Evolutionary conservation across 805 yeast species (phyloP).

Genomic region (Ogataea saltuana): DNA sequence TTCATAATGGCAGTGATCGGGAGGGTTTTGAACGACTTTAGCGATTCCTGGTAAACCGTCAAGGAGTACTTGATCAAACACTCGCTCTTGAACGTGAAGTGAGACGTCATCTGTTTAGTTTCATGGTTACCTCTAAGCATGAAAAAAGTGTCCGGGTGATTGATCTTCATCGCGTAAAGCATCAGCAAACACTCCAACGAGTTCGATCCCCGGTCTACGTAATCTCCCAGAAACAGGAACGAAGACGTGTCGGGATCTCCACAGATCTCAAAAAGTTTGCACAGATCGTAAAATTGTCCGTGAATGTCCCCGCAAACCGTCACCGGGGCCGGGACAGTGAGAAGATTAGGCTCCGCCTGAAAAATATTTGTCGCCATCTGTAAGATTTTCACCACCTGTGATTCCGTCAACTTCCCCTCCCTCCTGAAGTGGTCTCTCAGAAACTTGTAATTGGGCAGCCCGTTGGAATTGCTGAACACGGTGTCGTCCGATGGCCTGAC

Average conservation of each 20-base stretch:
- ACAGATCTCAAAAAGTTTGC: conserved; percentile 90
- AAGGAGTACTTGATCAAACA: conserved; percentile 80
- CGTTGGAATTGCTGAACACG: conserved; percentile 57
- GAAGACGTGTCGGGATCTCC: conserved; percentile 79
- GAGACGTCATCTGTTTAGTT: conserved; percentile 87
- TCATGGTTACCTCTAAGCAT: conserved; percentile 94
- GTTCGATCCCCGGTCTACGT: conserved; percentile 92
- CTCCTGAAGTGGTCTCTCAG: conserved; percentile 69
- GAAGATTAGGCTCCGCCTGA: conserved; percentile 71
- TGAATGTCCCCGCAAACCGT: conserved; percentile 98
- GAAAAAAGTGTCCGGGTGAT: conserved; percentile 72
- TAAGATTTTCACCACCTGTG: conserved; percentile 70
- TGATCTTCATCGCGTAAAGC: conserved; percentile 75
- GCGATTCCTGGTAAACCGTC: conserved; percentile 67
- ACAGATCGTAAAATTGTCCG: conserved; percentile 88
- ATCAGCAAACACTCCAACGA: conserved; percentile 80
- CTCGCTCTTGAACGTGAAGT: conserved; percentile 90
- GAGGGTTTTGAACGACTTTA: conserved; percentile 77
- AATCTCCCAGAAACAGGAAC: conserved; percentile 88
- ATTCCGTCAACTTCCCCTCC: conserved; percentile 77
- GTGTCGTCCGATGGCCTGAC: conserved; percentile 65
- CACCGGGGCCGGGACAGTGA: conserved; percentile 86
- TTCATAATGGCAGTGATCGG: conserved; percentile 95
- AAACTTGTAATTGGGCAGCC: conserved; percentile 72
- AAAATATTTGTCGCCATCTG: conserved; percentile 63